Evolutionary conservation across 768 basidiomycete genomes (phyloP).

Genomic region (Tephrocybe sp.): DNA sequence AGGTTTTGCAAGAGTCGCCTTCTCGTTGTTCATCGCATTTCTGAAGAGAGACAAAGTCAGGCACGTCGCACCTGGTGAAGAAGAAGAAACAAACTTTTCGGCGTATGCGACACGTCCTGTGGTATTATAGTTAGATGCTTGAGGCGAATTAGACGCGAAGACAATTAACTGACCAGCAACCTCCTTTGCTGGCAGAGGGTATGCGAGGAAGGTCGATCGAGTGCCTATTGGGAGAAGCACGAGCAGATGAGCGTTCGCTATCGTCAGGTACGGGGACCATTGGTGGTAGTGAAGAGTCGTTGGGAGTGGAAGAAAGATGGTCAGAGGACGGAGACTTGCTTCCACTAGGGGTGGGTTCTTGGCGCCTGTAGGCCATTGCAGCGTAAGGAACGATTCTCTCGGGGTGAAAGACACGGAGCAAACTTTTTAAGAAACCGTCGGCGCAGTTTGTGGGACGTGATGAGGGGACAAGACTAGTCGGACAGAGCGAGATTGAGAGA

Average conservation of each 20-base stretch:
- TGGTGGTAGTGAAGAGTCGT: constrained; percentile 30
- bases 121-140: constrained; percentile 11
- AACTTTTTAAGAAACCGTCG: constrained; percentile 34
- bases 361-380: constrained; percentile 50
- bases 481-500: constrained; percentile 27
- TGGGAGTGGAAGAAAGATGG: constrained; percentile 45
- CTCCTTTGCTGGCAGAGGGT: constrained; percentile 62
- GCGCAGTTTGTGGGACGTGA: constrained; percentile 35
- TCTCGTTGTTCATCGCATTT: constrained; percentile 89
- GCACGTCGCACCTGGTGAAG: neutral
- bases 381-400: constrained; percentile 11
- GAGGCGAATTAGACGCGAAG: constrained; percentile 10
- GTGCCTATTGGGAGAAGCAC: constrained; percentile 46
- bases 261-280: constrained; percentile 31
- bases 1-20: constrained; percentile 78
- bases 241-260: constrained; percentile 29
- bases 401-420: constrained; percentile 21
- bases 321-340: constrained; percentile 45
- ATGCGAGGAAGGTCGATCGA: constrained; percentile 51
- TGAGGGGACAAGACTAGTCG: constrained; percentile 25
- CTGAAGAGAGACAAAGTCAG: constrained; percentile 34
- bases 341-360: constrained; percentile 45
- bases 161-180: constrained; percentile 65
- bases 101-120: constrained; percentile 80
- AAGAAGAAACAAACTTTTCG: constrained; percentile 67